A percentile compares a stretch with the other conserved stretches of the same genome.
phyloP scores from a whole-genome alignment of 306 rosid species.

The Ammopiptanthus mongolicus region DNA sequence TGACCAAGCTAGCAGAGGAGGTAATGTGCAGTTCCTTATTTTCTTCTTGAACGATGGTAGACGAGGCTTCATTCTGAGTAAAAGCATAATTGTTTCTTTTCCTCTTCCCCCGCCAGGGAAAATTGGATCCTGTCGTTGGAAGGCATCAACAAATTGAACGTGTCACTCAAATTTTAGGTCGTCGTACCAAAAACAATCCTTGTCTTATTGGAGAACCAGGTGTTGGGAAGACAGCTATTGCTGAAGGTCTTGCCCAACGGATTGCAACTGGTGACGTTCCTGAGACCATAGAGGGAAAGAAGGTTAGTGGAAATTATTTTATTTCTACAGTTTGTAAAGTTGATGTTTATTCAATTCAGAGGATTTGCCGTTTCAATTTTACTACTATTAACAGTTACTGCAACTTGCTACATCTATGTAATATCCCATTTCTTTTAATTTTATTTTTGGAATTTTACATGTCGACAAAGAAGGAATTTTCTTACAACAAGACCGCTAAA shows the following conservation, averaged over 20 bases:
- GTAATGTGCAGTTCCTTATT: constrained; percentile 26
- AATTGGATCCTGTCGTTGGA: constrained; percentile 95
- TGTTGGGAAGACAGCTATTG: constrained; percentile 96
- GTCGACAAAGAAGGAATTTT: neutral
- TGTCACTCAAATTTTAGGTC: constrained; percentile 88
- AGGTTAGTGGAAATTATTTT: constrained; percentile 40
- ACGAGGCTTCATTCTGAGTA: neutral
- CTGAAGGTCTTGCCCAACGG: constrained; percentile 95
- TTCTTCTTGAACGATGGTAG: neutral
- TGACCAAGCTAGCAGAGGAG: constrained; percentile 97
- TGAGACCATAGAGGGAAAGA: constrained; percentile 94
- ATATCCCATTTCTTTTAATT: neutral
- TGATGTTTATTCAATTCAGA: neutral
- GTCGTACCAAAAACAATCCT: constrained; percentile 90
- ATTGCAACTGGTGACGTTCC: constrained; percentile 94
- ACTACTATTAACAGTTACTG: neutral
- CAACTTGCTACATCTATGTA: neutral
- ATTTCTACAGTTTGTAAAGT: neutral
- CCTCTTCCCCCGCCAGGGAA: constrained; percentile 47
- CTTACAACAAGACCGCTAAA: neutral
- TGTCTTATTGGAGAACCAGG: constrained; percentile 98
- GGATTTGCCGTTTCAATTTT: neutral
- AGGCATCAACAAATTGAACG: constrained; percentile 94
- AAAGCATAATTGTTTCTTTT: neutral
- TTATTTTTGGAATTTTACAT: neutral